These are phyloP conservation scores for Ceratocystis papillata DNA, from an alignment of 2,329 filamentous ascomycete species.

Conservation along the genomic window DNA sequence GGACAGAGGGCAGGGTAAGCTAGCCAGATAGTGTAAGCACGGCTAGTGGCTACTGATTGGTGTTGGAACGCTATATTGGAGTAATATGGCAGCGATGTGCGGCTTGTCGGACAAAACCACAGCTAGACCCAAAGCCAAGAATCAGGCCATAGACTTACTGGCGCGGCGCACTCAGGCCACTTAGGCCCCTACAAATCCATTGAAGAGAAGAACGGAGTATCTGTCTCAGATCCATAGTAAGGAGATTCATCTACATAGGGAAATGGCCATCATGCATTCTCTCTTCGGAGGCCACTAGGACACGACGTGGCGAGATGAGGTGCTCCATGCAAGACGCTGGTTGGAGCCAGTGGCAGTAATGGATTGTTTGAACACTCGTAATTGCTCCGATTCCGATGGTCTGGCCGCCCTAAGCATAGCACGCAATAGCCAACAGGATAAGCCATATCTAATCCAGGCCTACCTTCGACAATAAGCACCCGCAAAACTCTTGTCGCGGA, in stretches of 20 bases:
- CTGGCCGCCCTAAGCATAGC: neutral
- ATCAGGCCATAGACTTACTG: neutral
- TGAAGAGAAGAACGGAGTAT: neutral
- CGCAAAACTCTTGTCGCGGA: neutral
- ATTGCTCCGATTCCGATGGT: neutral
- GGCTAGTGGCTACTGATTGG: neutral
- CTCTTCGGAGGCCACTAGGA: neutral
- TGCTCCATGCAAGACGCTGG: neutral
- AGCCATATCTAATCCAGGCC: too few relatives aligned
- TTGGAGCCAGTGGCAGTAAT: neutral
- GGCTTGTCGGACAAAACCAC: neutral
- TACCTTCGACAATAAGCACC: neutral
- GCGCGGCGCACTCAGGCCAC: neutral
- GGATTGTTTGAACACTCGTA: neutral
- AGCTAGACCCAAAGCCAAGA: neutral
- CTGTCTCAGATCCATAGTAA: neutral
- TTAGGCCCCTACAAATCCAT: neutral
- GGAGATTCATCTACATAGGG: too few relatives aligned
- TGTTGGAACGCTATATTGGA: neutral
- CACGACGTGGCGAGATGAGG: neutral
- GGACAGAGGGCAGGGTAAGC: neutral
- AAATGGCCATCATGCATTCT: neutral
- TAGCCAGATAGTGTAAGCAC: neutral
- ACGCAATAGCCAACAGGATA: neutral
- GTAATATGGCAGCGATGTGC: constrained; percentile 8